These are phyloP conservation scores for Cordia subcordata DNA, from an alignment of 257 asterid genomes.

Conservation along the genomic window DNA sequence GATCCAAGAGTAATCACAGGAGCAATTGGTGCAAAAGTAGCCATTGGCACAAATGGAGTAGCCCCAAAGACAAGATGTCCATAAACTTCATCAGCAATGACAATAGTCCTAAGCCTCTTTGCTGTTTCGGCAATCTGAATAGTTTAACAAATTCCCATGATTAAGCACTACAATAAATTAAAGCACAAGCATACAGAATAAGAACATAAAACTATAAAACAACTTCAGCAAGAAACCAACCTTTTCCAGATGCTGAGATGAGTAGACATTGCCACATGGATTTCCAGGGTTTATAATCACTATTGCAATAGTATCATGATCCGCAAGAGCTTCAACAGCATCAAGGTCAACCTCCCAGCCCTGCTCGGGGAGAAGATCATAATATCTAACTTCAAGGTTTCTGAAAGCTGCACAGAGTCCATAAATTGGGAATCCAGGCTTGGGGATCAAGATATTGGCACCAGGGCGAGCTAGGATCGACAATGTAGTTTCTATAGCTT, in stretches of 20 bases:
- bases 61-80: conserved; percentile 75
- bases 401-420: conserved; percentile 67
- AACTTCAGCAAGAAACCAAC: conserved; percentile 18
- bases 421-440: conserved; percentile 81
- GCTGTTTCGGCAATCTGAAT: conserved; percentile 74
- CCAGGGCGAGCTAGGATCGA: conserved; percentile 67
- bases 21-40: conserved; percentile 58
- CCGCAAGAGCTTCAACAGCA: conserved; percentile 62
- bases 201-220: neutral
- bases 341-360: conserved; percentile 75
- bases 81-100: conserved; percentile 89
- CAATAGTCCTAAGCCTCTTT: conserved; percentile 48
- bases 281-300: conserved; percentile 86
- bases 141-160: neutral
- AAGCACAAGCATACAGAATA: neutral
- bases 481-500: conserved; percentile 67
- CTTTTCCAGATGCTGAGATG: conserved; percentile 60
- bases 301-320: conserved; percentile 68
- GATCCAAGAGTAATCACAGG: conserved; percentile 84
- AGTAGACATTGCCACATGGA: conserved; percentile 87
- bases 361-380: conserved; percentile 55
- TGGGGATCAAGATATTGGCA: conserved; percentile 68
- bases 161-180: no score
- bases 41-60: conserved; percentile 83
- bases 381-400: conserved; percentile 53